Conservation (phyloP, 116 monocot genomes). For the Iris pallida region DNA sequence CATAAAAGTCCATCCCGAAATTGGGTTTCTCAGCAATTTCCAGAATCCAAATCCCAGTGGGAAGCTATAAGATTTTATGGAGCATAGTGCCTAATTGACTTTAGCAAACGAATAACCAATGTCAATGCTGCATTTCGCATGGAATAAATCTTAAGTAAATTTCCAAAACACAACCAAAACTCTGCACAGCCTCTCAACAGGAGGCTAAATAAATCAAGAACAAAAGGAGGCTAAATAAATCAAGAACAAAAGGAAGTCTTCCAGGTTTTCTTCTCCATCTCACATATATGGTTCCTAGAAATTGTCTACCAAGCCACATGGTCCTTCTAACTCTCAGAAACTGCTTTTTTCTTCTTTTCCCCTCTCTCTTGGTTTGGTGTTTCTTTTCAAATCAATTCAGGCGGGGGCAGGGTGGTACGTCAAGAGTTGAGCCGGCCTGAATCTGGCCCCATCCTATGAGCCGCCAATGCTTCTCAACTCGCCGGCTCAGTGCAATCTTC, state of each 20-base stretch:
- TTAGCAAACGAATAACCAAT: too few relatives aligned
- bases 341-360: background rate
- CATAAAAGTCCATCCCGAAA: too few relatives aligned
- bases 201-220: background rate
- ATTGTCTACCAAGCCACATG: slow-evolving; percentile 48
- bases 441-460: slow-evolving; percentile 99
- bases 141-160: too few relatives aligned
- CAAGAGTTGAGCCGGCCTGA: slow-evolving; percentile 77
- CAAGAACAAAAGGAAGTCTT: background rate
- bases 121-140: too few relatives aligned
- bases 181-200: too few relatives aligned
- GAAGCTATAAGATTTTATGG: too few relatives aligned
- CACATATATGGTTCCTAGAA: slow-evolving; percentile 46
- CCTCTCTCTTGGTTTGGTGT: background rate
- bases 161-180: too few relatives aligned
- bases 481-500: slow-evolving; percentile 93
- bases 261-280: slow-evolving; percentile 62
- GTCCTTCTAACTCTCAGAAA: slow-evolving; percentile 4
- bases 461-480: slow-evolving; percentile 98
- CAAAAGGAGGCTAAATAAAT: background rate
- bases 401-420: slow-evolving; percentile 57
- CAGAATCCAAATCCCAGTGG: too few relatives aligned
- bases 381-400: background rate
- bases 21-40: too few relatives aligned
- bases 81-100: too few relatives aligned